A percentile compares a stretch with the other conserved stretches of the same genome.
Evolutionary conservation across 1,284 basidiomycete species (phyloP).

Genomic region (Leccinum subrobustum): DNA sequence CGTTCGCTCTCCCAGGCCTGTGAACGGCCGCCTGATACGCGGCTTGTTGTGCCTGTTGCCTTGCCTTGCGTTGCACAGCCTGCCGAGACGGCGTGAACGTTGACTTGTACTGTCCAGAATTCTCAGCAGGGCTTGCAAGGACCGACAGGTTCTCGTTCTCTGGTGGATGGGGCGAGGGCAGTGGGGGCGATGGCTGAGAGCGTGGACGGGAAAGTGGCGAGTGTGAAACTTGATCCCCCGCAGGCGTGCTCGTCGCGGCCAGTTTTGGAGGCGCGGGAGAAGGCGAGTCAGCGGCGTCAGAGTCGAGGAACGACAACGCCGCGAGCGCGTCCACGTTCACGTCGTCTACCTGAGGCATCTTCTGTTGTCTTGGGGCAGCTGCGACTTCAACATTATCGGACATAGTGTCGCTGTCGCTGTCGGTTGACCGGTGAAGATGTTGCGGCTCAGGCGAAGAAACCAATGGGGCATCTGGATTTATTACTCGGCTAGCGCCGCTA

Average conservation of each 20-base stretch:
- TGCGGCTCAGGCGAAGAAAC: slow-evolving; percentile 32
- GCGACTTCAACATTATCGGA: slow-evolving; percentile 18
- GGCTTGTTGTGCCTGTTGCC: slow-evolving; percentile 77
- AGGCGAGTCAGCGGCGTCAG: slow-evolving; percentile 29
- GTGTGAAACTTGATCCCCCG: slow-evolving; percentile 5
- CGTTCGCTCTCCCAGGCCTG: slow-evolving; percentile 69
- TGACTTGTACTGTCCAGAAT: slow-evolving; percentile 53
- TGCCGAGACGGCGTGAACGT: slow-evolving; percentile 84
- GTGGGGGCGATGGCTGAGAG: slow-evolving; percentile 11
- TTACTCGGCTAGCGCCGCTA: slow-evolving; percentile 33
- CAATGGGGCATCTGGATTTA: slow-evolving; percentile 33
- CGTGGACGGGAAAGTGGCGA: slow-evolving; percentile 31
- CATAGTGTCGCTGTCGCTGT: slow-evolving; percentile 34
- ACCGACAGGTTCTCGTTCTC: slow-evolving; percentile 14
- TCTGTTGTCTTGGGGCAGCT: slow-evolving; percentile 13
- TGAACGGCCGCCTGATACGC: slow-evolving; percentile 72
- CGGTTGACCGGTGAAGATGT: slow-evolving; percentile 26
- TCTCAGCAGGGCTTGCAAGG: slow-evolving; percentile 24
- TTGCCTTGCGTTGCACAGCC: slow-evolving; percentile 80
- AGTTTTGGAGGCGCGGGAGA: slow-evolving; percentile 19
- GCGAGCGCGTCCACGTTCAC: slow-evolving; percentile 70
- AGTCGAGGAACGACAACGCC: slow-evolving; percentile 71
- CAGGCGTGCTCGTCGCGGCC: slow-evolving; percentile 12
- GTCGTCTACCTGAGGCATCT: slow-evolving; percentile 40
- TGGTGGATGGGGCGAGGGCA: slow-evolving; percentile 17